Evolutionary conservation across 257 asterid species (phyloP).

Genomic region (Plantago major): DNA sequence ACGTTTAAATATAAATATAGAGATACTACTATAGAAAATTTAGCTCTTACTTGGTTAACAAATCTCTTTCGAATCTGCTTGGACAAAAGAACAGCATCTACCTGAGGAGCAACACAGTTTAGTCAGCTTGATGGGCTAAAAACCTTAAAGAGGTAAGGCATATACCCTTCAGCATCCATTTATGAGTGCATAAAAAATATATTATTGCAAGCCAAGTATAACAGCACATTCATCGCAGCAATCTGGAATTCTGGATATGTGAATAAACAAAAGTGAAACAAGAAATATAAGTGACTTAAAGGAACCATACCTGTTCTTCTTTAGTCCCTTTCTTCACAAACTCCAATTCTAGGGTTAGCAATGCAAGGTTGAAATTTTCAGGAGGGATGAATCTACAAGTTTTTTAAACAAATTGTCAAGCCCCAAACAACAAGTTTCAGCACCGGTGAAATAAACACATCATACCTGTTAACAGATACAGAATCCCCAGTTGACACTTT

Average conservation of each 20-base stretch:
- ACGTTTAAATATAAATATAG: not conserved
- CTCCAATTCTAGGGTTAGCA: conserved; percentile 93
- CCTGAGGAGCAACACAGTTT: conserved; percentile 41
- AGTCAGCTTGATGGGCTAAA: conserved; percentile 18
- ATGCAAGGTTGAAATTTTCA: conserved; percentile 69
- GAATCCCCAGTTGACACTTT: conserved; percentile 81
- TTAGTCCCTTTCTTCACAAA: conserved; percentile 83
- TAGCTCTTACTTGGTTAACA: conserved; percentile 54
- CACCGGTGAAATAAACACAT: conserved; percentile 1
- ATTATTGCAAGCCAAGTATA: not conserved
- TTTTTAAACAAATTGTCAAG: conserved; percentile 11
- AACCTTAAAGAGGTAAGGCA: not conserved
- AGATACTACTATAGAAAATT: conserved; percentile 13
- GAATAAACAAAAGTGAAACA: conserved; percentile 1
- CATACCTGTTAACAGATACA: conserved; percentile 66
- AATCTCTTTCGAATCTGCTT: conserved; percentile 71
- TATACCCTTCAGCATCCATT: conserved; percentile 16
- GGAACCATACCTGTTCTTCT: conserved; percentile 67
- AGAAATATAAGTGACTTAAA: conserved; percentile 7
- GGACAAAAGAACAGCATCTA: conserved; percentile 76
- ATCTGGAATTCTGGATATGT: not conserved
- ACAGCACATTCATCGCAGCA: conserved; percentile 8
- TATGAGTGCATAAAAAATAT: no score
- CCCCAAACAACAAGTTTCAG: not conserved
- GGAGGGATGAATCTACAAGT: conserved; percentile 72